These are phyloP conservation scores for Volvariella volvacea DNA, from an alignment of 1,284 basidiomycete species.

Conservation along the genomic window DNA sequence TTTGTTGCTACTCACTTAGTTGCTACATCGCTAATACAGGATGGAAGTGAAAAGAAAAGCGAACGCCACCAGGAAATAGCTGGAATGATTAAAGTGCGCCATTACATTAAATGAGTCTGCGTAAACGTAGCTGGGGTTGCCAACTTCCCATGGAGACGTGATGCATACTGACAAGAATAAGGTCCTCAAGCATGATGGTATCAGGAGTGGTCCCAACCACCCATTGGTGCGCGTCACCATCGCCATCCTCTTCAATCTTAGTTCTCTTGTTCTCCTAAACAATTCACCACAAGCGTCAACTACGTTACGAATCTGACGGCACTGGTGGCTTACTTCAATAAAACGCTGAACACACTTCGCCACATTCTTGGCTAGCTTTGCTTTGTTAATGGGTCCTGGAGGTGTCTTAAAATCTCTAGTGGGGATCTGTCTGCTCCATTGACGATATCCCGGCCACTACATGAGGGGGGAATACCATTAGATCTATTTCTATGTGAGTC, in stretches of 20 bases:
- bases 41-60: too few relatives aligned
- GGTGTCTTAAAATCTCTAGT: conserved; percentile 71
- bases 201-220: conserved; percentile 40
- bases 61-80: too few relatives aligned
- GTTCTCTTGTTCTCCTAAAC: conserved; percentile 40
- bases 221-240: conserved; percentile 53
- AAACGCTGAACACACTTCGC: conserved; percentile 59
- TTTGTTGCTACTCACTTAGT: too few relatives aligned
- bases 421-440: conserved; percentile 73
- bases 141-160: conserved; percentile 74
- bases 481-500: conserved; percentile 4
- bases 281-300: conserved; percentile 2
- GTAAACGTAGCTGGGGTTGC: conserved; percentile 67
- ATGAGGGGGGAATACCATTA: conserved; percentile 4
- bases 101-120: conserved; percentile 7
- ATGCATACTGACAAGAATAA: conserved; percentile 67
- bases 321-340: conserved; percentile 34
- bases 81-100: too few relatives aligned
- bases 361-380: conserved; percentile 61
- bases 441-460: conserved; percentile 72
- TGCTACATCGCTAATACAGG: too few relatives aligned
- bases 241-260: conserved; percentile 52
- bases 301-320: conserved; percentile 6
- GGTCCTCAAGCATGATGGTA: conserved; percentile 54
- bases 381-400: conserved; percentile 61